Base-by-base conservation (phyloP, 2,329 filamentous ascomycete genomes). In the Cercospora sp. region DNA sequence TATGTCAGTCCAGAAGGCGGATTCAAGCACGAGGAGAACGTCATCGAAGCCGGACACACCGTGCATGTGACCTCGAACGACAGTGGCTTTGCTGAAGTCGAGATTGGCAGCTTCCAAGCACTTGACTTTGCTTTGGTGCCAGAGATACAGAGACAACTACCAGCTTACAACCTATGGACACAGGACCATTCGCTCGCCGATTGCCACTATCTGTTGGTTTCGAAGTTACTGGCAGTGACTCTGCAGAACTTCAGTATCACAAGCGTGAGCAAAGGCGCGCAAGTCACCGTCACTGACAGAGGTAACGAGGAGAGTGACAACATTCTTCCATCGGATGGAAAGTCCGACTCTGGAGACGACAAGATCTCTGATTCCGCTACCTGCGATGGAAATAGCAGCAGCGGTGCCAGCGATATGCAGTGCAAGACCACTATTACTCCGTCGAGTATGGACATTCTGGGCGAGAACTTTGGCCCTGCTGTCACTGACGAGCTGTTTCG, bases 111-210 rank as follows among this genome's bases (percentile, higher is more conserved):
- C 36, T 36, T 51, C 16, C 45, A 65, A 31, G 62, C 58, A n/a
- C 28, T 66, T 42, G 68, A 65, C 5, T 36, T 5, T 42, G 62
- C 51, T 64, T 53, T 31, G 7, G 45, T 42, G 1, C 20, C 65
- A 51, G 65, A 64, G 16, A 26, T 68, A 9, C 64, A 68, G 30
- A 31, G 58, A 40, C 26, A 65, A 6, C 51, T 68, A n/a, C 66
- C 66, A 36, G 66, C 66, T 8, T 65, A 61, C 28, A 68, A 68
- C 26, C 58, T 68, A 10, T 48, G 60, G 55, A 58, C 42, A 23
- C 40, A 53, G 28, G 62, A 64, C n/a, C 62, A 65, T 30, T 20
- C 30, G 20, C 23, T 68, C 16, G 31, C 60, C 6, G 63, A 65
- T 23, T 68, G 60, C 36, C 63, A 68, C 33, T 30, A 28, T 3